These are phyloP conservation scores for Phytophthora brassicae DNA, from an alignment of 352 stramenopile genomes.

Conservation along the genomic window DNA sequence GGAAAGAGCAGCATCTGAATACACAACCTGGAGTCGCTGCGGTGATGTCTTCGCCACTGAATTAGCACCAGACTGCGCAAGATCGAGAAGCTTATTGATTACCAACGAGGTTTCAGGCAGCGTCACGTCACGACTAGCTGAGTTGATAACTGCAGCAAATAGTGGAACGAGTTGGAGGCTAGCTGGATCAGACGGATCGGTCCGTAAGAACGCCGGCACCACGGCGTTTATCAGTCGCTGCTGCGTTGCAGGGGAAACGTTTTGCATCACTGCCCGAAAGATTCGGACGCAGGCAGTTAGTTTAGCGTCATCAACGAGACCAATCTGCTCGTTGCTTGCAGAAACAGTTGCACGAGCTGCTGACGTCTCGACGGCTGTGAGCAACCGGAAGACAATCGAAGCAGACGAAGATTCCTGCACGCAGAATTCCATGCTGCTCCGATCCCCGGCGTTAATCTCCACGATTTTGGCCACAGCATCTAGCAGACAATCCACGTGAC, in stretches of 20 bases:
- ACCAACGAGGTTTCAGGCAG: slow-evolving; percentile 66
- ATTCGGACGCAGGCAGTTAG: slow-evolving; percentile 60
- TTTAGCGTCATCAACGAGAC: slow-evolving; percentile 42
- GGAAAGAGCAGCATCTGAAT: slow-evolving; percentile 56
- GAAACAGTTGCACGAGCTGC: slow-evolving; percentile 40
- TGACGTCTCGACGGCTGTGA: slow-evolving; percentile 63
- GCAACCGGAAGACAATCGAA: slow-evolving; percentile 68
- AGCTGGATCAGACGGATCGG: slow-evolving; percentile 31
- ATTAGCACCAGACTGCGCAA: slow-evolving; percentile 53
- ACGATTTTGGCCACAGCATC: slow-evolving; percentile 81
- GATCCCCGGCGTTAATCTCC: slow-evolving; percentile 70
- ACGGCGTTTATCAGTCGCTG: slow-evolving; percentile 61
- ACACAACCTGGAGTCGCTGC: slow-evolving; percentile 42
- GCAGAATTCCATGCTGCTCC: slow-evolving; percentile 83
- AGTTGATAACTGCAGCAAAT: slow-evolving; percentile 82
- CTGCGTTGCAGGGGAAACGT: slow-evolving; percentile 59
- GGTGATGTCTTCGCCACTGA: slow-evolving; percentile 11
- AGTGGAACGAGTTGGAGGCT: slow-evolving; percentile 73
- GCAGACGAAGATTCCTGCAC: slow-evolving; percentile 40
- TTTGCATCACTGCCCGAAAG: slow-evolving; percentile 79
- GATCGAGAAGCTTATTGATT: slow-evolving; percentile 77
- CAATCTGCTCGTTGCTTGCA: slow-evolving; percentile 1
- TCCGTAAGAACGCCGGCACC: slow-evolving; percentile 61
- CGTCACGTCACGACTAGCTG: slow-evolving; percentile 52
- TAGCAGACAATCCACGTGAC: slow-evolving; percentile 54